Evolutionary conservation across 177 flowering plant genomes (phyloP).

Genomic region (Telopea speciosissima): DNA sequence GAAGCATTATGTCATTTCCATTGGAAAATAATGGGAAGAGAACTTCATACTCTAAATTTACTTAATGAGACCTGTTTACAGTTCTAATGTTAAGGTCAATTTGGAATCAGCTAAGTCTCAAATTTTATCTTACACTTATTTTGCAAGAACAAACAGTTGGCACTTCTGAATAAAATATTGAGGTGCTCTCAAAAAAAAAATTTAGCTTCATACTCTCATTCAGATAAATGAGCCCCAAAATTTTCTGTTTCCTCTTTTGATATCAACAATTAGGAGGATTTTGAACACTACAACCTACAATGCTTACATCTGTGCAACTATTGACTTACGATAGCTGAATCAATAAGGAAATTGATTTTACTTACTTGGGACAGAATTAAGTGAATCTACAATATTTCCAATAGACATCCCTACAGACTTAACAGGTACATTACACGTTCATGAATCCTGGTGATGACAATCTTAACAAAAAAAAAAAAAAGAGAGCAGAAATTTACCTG

Average conservation of each 20-base stretch:
- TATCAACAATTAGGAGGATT: not conserved
- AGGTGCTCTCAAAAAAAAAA: not conserved
- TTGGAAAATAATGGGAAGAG: not conserved
- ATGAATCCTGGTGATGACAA: not conserved
- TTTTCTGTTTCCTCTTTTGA: no score
- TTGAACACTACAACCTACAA: not conserved
- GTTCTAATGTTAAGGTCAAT: not conserved
- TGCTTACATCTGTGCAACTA: not conserved
- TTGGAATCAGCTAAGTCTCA: not conserved
- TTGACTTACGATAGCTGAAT: not conserved
- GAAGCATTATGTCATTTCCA: not conserved
- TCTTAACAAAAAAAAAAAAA: not conserved
- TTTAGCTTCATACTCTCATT: no score
- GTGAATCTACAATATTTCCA: not conserved
- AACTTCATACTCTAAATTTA: no score
- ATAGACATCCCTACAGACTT: not conserved
- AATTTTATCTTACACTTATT: not conserved
- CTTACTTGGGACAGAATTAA: not conserved
- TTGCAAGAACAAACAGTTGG: not conserved
- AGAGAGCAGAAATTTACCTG: conserved; percentile 65
- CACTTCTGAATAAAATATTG: not conserved
- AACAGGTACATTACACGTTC: not conserved
- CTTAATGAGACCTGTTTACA: not conserved
- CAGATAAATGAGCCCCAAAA: no score
- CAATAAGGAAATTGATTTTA: not conserved